Evolutionary conservation across 2,329 filamentous ascomycete genomes (phyloP).

Genomic region (Lachnellula cervina): DNA sequence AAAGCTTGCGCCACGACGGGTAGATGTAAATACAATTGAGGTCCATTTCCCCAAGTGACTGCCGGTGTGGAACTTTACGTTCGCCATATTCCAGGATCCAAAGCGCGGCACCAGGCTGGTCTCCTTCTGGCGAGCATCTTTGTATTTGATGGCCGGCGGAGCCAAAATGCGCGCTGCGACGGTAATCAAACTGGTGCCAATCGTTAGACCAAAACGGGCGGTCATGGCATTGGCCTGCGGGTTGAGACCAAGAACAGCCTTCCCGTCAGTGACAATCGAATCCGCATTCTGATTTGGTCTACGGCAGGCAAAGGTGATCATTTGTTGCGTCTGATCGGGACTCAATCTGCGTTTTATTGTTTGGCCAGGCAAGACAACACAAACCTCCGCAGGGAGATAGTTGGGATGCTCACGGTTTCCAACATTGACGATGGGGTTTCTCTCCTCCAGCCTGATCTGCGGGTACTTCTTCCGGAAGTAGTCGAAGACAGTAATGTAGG

Average conservation of each 20-base stretch:
- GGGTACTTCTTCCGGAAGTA: conserved; percentile 49
- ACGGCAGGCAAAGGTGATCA: conserved; percentile 71
- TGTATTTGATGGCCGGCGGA: conserved; percentile 58
- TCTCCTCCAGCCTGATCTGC: conserved; percentile 44
- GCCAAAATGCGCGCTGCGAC: conserved; percentile 66
- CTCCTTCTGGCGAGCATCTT: conserved; percentile 9
- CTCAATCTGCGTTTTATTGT: conserved; percentile 54
- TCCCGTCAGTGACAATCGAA: conserved; percentile 57
- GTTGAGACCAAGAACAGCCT: conserved; percentile 54
- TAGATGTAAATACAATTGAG: conserved; percentile 18
- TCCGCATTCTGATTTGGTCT: conserved; percentile 60
- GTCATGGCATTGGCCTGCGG: conserved; percentile 35
- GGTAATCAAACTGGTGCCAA: conserved; percentile 56
- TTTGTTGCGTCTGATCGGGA: conserved; percentile 56
- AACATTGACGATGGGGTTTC: conserved; percentile 59
- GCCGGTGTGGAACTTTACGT: conserved; percentile 50
- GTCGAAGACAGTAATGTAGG: conserved; percentile 50
- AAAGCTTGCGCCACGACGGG: conserved; percentile 8
- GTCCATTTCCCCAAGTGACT: conserved; percentile 49
- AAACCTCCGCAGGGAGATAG: conserved; percentile 64
- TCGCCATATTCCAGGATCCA: conserved; percentile 68
- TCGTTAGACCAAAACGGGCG: conserved; percentile 56
- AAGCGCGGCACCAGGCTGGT: conserved; percentile 31
- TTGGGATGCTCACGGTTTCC: conserved; percentile 52
- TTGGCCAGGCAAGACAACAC: conserved; percentile 61